Evolutionary conservation across 805 yeast genomes (phyloP), one percentile per base, ranked within the genome.

Genomic region (Debaryomyces tyrocola): DNA sequence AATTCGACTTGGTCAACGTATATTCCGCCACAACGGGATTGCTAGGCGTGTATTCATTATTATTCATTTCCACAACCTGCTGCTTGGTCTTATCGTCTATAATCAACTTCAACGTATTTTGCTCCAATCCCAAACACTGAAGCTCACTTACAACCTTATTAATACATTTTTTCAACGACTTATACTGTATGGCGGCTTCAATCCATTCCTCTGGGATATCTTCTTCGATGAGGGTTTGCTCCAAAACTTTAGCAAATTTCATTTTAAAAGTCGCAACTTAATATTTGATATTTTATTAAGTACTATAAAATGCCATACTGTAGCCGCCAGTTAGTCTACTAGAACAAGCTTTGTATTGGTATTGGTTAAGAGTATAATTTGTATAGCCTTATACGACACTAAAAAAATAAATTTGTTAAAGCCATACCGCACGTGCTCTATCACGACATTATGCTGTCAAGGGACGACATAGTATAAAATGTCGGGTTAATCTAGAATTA

Each of bases 161-260:
- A 48, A 86, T 84, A 47, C 82, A 74, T 58, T 86, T 87, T 59
- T 86, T 86, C 47, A 86, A 62, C 3, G 81, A 76, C 60, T 86
- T 86, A 60, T 86, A 86, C 53, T 85, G 87, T 39, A 86, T 85
- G 11, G 90, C 87, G 6, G 80, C 77, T 24, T 72, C 76, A 0
- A 78, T 67, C 94, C 94, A 86, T 18, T 80, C 84, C 21, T 69
- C 72, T 5, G 92, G 92, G 12, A 85, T 70, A 2, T 77, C 74
- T 41, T 82, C 85, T 45, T 78, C 84, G 33, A 70, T 70, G 20
- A 87, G 71, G 2, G 82, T 77, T 54, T 83, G 80, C 57, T 86
- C 85, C 46, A 84, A 78, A 5, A 79, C 76, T 60, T 86, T 87
- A 4, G 89, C 91, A 60, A 87, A 86, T 74, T 86, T 87, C 92